A percentile compares a stretch with the other conserved stretches of the same genome.
Conservation (phyloP, 768 basidiomycete genomes). For the Tricholoma saponaceum region DNA sequence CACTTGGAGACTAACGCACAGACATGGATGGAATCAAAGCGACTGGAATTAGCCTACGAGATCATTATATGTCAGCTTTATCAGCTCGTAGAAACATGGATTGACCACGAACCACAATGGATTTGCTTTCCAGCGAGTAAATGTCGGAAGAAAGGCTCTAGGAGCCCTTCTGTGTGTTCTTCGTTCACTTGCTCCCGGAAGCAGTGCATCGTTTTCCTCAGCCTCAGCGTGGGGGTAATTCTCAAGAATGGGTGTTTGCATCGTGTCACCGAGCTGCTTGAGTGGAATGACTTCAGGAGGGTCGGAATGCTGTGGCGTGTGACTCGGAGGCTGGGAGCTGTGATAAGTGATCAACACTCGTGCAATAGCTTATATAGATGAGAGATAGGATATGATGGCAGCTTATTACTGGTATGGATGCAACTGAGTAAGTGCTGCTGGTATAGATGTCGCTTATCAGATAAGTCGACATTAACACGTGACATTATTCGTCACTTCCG, state of each 20-base stretch:
- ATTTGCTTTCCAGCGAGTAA: slow-evolving; percentile 30
- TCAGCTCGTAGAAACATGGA: background rate
- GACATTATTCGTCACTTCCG: background rate
- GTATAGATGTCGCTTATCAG: slow-evolving; percentile 13
- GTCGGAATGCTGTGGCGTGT: background rate
- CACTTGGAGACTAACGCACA: slow-evolving; percentile 33
- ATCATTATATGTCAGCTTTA: slow-evolving; percentile 3
- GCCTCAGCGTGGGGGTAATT: background rate
- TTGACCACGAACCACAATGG: slow-evolving; percentile 38
- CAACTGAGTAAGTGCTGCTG: background rate
- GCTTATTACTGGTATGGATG: background rate
- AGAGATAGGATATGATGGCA: background rate
- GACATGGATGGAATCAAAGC: slow-evolving; percentile 77
- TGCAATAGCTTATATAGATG: background rate
- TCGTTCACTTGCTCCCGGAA: slow-evolving; percentile 9
- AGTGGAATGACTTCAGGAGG: background rate
- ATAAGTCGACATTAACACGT: slow-evolving; percentile 8
- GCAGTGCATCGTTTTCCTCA: slow-evolving; percentile 16
- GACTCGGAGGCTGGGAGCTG: background rate
- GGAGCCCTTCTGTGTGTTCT: slow-evolving; percentile 6
- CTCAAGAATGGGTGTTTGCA: background rate
- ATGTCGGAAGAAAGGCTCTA: slow-evolving; percentile 10
- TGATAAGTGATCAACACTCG: background rate
- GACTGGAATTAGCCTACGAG: slow-evolving; percentile 20
- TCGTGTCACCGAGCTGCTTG: background rate